These are phyloP conservation scores for Aureobasidium sp. DNA, from an alignment of 2,329 filamentous ascomycete genomes.

Conservation along the genomic window DNA sequence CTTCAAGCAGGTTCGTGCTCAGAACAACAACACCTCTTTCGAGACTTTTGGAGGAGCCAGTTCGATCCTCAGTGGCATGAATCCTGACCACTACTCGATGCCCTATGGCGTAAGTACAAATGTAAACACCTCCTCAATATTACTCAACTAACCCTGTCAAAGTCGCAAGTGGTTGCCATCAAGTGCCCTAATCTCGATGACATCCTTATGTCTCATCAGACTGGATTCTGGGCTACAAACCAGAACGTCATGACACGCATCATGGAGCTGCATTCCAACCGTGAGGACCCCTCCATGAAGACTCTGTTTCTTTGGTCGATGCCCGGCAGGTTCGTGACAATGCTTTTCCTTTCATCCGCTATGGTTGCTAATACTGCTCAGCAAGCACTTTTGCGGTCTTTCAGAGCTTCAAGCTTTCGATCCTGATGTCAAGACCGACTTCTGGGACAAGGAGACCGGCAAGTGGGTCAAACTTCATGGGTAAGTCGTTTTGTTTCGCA, in stretches of 20 bases:
- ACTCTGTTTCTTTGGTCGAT: slow-evolving; percentile 12
- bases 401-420: slow-evolving; percentile 8
- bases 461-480: neutral
- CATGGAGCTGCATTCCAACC: neutral
- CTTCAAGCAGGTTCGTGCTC: slow-evolving; percentile 4
- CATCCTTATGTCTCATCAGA: slow-evolving; percentile 2
- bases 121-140: neutral
- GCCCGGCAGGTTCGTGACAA: slow-evolving; percentile 11
- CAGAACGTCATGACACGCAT: slow-evolving; percentile 7
- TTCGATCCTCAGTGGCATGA: slow-evolving; percentile 7
- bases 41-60: slow-evolving; percentile 29
- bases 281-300: neutral
- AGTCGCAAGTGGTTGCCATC: slow-evolving; percentile 13
- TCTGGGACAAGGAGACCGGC: slow-evolving; percentile 1
- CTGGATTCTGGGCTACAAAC: slow-evolving; percentile 11
- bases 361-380: neutral
- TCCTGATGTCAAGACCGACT: neutral
- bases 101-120: slow-evolving; percentile 7
- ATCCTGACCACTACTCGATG: slow-evolving; percentile 12
- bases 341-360: neutral
- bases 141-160: neutral
- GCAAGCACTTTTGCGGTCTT: slow-evolving; percentile 15
- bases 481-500: neutral
- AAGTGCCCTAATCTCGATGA: slow-evolving; percentile 3
- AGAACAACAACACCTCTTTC: neutral